These are phyloP conservation scores for Neolentinus lepideus DNA, from an alignment of 1,284 basidiomycete species.

Conservation along the genomic window DNA sequence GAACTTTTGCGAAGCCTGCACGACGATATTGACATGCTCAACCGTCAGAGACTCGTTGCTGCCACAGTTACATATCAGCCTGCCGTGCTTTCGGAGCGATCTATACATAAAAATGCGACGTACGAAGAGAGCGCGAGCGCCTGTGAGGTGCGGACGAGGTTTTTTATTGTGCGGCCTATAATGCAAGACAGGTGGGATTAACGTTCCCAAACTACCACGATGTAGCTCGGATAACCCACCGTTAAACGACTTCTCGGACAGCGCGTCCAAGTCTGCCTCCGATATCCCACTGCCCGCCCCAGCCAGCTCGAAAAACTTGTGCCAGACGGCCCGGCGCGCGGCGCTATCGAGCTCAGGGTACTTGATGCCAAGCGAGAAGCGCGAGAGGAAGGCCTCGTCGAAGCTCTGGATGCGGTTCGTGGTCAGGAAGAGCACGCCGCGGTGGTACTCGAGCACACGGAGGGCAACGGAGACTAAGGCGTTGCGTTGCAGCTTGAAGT, in stretches of 20 bases:
- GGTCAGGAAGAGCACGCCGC: slow-evolving; percentile 60
- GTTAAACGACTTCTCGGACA: not conserved
- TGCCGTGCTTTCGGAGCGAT: not conserved
- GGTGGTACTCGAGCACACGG: slow-evolving; percentile 58
- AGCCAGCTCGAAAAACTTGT: slow-evolving; percentile 3
- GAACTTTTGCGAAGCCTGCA: not conserved
- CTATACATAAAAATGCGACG: not conserved
- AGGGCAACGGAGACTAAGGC: slow-evolving; percentile 58
- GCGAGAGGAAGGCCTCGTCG: slow-evolving; percentile 62
- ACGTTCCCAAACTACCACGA: not conserved
- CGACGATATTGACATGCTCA: slow-evolving; percentile 1
- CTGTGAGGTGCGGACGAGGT: not conserved
- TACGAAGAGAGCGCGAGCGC: not conserved
- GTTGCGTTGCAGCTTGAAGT: slow-evolving; percentile 37
- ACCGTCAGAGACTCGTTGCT: not conserved
- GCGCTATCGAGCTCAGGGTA: not conserved
- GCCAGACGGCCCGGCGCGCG: not conserved
- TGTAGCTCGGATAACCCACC: too few relatives aligned
- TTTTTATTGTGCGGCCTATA: not conserved
- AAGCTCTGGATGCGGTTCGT: slow-evolving; percentile 59
- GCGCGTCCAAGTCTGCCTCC: not conserved
- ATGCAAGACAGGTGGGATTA: not conserved
- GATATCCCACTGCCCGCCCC: slow-evolving; percentile 2
- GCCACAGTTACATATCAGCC: not conserved
- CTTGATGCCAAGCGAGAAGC: slow-evolving; percentile 18